These are phyloP conservation scores for Hygrocybe punicea DNA, from an alignment of 768 basidiomycete genomes.

Conservation along the genomic window DNA sequence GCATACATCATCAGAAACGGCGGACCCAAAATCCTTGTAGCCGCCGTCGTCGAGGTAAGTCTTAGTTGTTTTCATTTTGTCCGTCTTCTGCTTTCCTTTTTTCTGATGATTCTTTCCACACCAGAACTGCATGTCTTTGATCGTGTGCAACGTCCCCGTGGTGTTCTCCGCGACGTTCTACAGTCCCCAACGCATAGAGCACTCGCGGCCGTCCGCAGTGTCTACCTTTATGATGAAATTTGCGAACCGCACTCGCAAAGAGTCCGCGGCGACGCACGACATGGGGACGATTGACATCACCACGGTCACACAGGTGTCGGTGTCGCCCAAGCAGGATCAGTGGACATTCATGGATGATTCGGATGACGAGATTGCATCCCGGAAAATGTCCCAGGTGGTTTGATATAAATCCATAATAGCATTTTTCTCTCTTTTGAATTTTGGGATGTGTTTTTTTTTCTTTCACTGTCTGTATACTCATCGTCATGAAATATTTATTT, in stretches of 20 bases:
- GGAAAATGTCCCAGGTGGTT: too few relatives aligned
- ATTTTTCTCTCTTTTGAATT: too few relatives aligned
- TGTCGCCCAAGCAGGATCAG: background rate
- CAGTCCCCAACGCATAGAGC: background rate
- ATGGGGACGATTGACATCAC: background rate
- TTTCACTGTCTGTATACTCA: too few relatives aligned
- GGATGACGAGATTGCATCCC: background rate
- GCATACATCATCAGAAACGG: constrained; percentile 36
- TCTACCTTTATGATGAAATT: background rate
- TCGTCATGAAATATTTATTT: too few relatives aligned
- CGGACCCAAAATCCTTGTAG: constrained; percentile 31
- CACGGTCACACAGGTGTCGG: background rate
- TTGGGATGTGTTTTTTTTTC: too few relatives aligned
- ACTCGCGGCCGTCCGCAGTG: background rate
- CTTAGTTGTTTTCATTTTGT: background rate
- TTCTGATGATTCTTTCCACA: background rate
- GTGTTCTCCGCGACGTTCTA: constrained; percentile 27
- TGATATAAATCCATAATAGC: too few relatives aligned
- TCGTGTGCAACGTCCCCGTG: constrained; percentile 42
- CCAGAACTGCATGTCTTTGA: constrained; percentile 35
- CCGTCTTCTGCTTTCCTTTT: background rate
- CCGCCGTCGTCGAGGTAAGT: constrained; percentile 45
- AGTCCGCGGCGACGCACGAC: background rate
- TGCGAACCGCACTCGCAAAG: background rate
- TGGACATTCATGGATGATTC: background rate